Percentiles rank a stretch among this genome's conserved stretches.
Evolutionary conservation across 305 asterid genomes (phyloP).

Genomic region (Salvia sclarea): DNA sequence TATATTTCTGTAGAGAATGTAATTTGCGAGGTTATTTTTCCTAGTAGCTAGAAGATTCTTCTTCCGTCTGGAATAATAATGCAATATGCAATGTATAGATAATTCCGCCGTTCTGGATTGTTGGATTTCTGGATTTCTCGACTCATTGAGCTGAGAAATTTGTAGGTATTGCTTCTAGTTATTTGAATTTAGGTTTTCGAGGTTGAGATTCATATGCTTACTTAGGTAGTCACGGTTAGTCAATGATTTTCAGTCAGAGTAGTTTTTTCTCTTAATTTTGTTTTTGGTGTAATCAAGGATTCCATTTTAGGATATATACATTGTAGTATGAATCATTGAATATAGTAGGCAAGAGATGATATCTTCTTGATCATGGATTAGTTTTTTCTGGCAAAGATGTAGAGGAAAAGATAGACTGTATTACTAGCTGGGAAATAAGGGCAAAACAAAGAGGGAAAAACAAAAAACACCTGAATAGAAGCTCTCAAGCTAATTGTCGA

Average conservation of each 20-base stretch:
- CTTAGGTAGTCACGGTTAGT: background rate
- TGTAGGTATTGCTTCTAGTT: slow-evolving; percentile 1
- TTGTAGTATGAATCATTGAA: no score
- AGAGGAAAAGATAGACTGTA: background rate
- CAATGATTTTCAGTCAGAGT: background rate
- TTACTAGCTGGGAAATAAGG: background rate
- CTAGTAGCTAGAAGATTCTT: background rate
- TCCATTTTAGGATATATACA: no score
- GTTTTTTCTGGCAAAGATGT: background rate
- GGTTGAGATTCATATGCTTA: slow-evolving; percentile 1
- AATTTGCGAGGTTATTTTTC: background rate
- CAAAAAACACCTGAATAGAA: background rate
- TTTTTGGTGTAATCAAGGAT: background rate
- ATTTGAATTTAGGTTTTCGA: background rate
- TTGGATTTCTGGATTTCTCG: no score
- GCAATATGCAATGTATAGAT: background rate
- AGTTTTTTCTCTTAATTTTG: background rate
- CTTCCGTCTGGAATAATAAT: background rate
- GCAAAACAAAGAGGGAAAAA: no score
- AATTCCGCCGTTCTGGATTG: background rate
- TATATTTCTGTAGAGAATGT: background rate
- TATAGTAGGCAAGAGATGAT: background rate
- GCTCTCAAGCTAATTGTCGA: background rate
- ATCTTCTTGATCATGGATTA: background rate
- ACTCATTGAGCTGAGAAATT: slow-evolving; percentile 20